Evolutionary conservation across 768 basidiomycete species (phyloP).

Genomic region (Mrakia hoshinonis): DNA sequence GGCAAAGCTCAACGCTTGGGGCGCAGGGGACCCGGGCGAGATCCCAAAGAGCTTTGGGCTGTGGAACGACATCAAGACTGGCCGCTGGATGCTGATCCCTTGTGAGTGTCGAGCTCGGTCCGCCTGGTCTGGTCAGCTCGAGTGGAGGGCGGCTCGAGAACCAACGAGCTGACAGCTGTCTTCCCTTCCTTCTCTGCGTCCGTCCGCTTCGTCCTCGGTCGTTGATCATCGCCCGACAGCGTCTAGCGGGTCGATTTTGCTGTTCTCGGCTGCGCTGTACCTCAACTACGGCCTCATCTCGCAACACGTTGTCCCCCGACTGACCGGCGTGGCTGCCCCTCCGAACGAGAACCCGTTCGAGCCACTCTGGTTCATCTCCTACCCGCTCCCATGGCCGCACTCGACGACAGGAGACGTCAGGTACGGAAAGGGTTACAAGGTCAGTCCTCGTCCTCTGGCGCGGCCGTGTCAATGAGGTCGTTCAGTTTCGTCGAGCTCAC

Average conservation of each 20-base stretch:
- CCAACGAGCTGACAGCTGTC: neutral
- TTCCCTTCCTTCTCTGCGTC: neutral
- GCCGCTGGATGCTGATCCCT: slow-evolving; percentile 68
- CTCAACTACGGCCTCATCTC: slow-evolving; percentile 48
- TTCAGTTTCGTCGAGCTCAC: neutral
- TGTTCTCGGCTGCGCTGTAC: slow-evolving; percentile 35
- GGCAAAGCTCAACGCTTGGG: slow-evolving; percentile 17
- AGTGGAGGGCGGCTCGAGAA: neutral
- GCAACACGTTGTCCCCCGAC: slow-evolving; percentile 50
- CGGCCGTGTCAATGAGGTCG: neutral
- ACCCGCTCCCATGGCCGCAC: slow-evolving; percentile 32
- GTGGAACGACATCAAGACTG: slow-evolving; percentile 49
- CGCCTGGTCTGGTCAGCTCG: neutral
- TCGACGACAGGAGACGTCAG: slow-evolving; percentile 20
- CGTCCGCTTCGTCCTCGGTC: neutral
- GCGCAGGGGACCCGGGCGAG: slow-evolving; percentile 26
- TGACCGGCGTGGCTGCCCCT: slow-evolving; percentile 35
- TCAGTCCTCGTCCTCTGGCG: slow-evolving; percentile 25
- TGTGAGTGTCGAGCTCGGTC: slow-evolving; percentile 43
- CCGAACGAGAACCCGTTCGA: slow-evolving; percentile 59
- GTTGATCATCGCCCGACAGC: neutral
- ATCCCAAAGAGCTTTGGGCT: slow-evolving; percentile 42
- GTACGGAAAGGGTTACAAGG: slow-evolving; percentile 51
- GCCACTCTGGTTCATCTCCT: slow-evolving; percentile 55
- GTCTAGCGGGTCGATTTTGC: slow-evolving; percentile 35